phyloP scores from a whole-genome alignment of 768 basidiomycete species.

The Tylopilus sp. region DNA sequence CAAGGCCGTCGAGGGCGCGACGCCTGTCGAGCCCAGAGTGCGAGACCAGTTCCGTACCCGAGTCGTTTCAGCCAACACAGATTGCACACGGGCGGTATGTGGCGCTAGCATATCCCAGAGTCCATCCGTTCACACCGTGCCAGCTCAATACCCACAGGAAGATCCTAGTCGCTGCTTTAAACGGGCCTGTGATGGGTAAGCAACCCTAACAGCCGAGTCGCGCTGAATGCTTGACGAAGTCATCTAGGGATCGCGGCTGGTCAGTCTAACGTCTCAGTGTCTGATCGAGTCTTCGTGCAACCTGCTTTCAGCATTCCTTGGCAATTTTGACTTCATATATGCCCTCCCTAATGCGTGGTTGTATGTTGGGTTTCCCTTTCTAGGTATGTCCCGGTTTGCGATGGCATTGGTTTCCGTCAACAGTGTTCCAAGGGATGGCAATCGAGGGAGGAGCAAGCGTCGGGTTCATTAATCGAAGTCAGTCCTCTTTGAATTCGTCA shows the following conservation, averaged over 20 bases:
- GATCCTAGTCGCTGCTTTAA: constrained; percentile 65
- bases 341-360: constrained; percentile 59
- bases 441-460: constrained; percentile 70
- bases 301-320: constrained; percentile 51
- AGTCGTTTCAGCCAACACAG: constrained; percentile 52
- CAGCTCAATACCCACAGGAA: constrained; percentile 70
- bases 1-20: constrained; percentile 38
- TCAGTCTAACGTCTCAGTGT: constrained; percentile 14
- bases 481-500: constrained; percentile 12
- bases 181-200: constrained; percentile 74
- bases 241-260: constrained; percentile 62
- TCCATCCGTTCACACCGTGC: background rate
- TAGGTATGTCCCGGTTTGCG: constrained; percentile 36
- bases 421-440: constrained; percentile 46
- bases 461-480: constrained; percentile 64
- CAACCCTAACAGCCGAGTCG: background rate
- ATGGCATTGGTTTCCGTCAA: constrained; percentile 1
- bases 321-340: constrained; percentile 75
- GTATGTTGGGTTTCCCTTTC: constrained; percentile 63
- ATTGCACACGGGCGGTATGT: constrained; percentile 60
- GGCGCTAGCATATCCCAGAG: background rate
- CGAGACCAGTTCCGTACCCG: constrained; percentile 46
- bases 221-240: constrained; percentile 3
- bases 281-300: background rate
- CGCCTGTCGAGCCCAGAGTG: constrained; percentile 23